Evolutionary conservation across 768 basidiomycete genomes (phyloP).

Genomic region (Naganishia friedmannii): DNA sequence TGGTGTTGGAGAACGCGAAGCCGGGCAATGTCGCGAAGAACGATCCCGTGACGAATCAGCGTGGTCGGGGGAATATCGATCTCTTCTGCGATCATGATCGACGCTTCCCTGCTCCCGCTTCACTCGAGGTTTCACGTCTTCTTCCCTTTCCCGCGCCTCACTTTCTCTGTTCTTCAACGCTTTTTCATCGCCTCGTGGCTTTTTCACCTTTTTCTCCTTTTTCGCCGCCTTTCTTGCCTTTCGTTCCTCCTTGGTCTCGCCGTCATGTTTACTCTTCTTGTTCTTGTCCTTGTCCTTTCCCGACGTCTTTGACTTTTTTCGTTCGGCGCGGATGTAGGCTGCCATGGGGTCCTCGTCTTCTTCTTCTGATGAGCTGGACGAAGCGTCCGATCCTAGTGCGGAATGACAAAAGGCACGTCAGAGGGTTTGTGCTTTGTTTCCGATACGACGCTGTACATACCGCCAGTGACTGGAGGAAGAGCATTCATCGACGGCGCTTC

Average conservation of each 20-base stretch:
- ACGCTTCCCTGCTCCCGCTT: not conserved
- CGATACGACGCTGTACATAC: not conserved
- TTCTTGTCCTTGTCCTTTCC: conserved; percentile 64
- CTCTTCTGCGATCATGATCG: too few relatives aligned
- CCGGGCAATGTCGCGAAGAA: not conserved
- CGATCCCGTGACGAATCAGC: too few relatives aligned
- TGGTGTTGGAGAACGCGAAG: not conserved
- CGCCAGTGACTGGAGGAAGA: conserved; percentile 67
- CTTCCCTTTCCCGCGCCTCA: not conserved
- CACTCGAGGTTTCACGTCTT: not conserved
- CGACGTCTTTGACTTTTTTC: conserved; percentile 53
- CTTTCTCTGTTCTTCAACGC: not conserved
- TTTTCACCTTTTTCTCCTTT: conserved; percentile 69
- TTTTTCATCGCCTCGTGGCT: conserved; percentile 58
- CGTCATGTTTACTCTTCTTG: conserved; percentile 55
- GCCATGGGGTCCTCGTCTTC: conserved; percentile 89
- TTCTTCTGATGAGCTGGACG: conserved; percentile 52
- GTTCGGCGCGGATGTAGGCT: conserved; percentile 76
- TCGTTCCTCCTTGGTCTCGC: conserved; percentile 63
- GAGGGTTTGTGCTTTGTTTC: not conserved
- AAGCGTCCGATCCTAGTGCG: conserved; percentile 29
- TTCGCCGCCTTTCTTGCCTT: conserved; percentile 71
- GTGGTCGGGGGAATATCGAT: too few relatives aligned
- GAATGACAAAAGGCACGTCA: conserved; percentile 11
- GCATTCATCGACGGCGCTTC: conserved; percentile 87